phyloP scores from a whole-genome alignment of 202 grass and related monocot genomes.

The Cymbopogon flexuosus region DNA sequence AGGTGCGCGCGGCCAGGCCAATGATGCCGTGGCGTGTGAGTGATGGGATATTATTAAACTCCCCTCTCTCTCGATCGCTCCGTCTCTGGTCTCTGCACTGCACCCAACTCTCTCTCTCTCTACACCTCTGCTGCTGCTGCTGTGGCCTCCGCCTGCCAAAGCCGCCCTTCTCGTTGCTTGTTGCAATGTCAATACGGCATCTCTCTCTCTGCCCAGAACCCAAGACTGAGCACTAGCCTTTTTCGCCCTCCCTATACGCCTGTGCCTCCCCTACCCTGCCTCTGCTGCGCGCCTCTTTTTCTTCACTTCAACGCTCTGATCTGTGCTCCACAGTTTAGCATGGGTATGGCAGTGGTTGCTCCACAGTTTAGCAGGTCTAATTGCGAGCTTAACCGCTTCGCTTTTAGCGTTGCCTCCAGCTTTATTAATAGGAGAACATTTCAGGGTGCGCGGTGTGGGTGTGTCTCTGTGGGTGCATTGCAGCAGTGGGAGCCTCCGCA shows the following conservation, averaged over 20 bases:
- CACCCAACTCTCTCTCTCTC: conserved; percentile 12
- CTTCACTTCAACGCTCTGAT: conserved; percentile 38
- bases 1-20: background rate
- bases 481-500: background rate
- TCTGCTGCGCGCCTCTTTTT: conserved; percentile 6
- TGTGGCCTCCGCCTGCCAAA: conserved; percentile 30
- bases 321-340: background rate
- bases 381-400: background rate
- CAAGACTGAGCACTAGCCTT: background rate
- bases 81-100: background rate
- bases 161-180: conserved; percentile 34
- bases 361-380: conserved; percentile 20
- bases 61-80: background rate
- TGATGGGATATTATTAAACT: conserved; percentile 61
- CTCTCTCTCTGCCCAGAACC: background rate
- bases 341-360: background rate
- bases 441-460: background rate
- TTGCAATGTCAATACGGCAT: conserved; percentile 36
- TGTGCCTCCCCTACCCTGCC: background rate
- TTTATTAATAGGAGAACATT: background rate
- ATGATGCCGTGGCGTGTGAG: conserved; percentile 51
- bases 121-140: background rate
- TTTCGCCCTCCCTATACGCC: background rate
- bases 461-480: background rate
- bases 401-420: background rate